Percentiles rank a stretch among this genome's conserved stretches.
phyloP scores from a whole-genome alignment of 2,329 filamentous ascomycete species.

The Neonectria sp. region DNA sequence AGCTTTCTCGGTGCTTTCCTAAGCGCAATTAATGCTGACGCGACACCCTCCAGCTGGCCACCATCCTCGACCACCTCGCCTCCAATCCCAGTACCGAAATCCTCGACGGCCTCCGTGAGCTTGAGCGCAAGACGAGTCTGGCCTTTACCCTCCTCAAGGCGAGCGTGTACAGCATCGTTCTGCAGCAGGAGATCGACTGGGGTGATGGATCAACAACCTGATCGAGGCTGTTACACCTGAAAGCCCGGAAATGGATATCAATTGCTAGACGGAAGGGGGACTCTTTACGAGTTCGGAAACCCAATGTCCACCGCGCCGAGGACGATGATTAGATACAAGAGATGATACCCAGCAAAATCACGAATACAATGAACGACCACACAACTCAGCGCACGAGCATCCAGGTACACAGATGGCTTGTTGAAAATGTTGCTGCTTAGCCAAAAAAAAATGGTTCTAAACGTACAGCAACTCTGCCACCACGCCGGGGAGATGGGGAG shows the following conservation, averaged over 20 bases:
- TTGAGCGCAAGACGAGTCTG: conserved; percentile 94
- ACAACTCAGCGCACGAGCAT: background rate
- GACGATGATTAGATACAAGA: conserved; percentile 24
- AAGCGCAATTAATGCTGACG: conserved; percentile 9
- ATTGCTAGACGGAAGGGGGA: background rate
- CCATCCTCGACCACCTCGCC: conserved; percentile 74
- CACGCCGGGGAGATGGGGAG: conserved; percentile 29
- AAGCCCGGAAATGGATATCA: background rate
- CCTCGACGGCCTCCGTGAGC: conserved; percentile 85
- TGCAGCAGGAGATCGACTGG: conserved; percentile 95
- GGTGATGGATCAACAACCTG: conserved; percentile 65
- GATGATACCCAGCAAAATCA: conserved; percentile 37
- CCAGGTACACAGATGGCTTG: conserved; percentile 1
- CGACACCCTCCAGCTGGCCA: conserved; percentile 65
- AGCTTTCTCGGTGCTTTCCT: background rate
- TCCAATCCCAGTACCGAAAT: conserved; percentile 84
- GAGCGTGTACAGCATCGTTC: conserved; percentile 97
- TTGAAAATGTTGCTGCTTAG: conserved; percentile 20
- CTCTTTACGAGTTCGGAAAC: background rate
- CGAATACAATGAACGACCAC: background rate
- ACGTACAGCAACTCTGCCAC: conserved; percentile 25
- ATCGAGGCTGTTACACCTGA: conserved; percentile 31
- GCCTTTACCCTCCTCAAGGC: conserved; percentile 98
- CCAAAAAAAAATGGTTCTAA: conserved; percentile 36
- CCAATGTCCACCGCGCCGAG: background rate